Percentiles rank a stretch among this genome's conserved stretches.
phyloP scores from a whole-genome alignment of 2,329 filamentous ascomycete genomes.

The Penicillium nordicum region DNA sequence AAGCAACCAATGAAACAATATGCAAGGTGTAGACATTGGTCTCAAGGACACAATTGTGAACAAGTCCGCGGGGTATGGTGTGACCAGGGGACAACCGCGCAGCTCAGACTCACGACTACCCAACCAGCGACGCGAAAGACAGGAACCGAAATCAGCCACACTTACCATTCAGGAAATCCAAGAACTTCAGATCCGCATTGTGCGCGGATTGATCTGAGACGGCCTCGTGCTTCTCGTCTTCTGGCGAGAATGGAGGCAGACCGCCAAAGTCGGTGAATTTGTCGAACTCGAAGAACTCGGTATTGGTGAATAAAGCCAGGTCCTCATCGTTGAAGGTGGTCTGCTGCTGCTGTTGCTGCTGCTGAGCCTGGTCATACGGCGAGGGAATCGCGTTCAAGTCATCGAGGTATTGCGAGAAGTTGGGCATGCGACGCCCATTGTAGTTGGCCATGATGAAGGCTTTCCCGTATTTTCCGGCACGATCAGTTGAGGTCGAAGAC shows the following conservation, averaged over 20 bases:
- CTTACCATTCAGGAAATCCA: slow-evolving; percentile 44
- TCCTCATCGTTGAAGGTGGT: slow-evolving; percentile 66
- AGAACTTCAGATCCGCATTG: slow-evolving; percentile 37
- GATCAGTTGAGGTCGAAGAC: slow-evolving; percentile 1
- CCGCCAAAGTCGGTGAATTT: slow-evolving; percentile 32
- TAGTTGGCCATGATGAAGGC: slow-evolving; percentile 63
- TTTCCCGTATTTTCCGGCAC: neutral
- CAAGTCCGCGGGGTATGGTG: slow-evolving; percentile 5
- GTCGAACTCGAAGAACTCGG: slow-evolving; percentile 78
- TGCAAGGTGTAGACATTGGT: slow-evolving; percentile 9
- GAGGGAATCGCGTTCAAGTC: slow-evolving; percentile 72
- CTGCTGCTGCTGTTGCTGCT: slow-evolving; percentile 55
- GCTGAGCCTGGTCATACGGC: slow-evolving; percentile 59
- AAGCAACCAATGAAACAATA: slow-evolving; percentile 4
- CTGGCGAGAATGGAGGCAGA: slow-evolving; percentile 34
- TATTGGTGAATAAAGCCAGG: slow-evolving; percentile 75
- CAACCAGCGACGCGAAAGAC: slow-evolving; percentile 15
- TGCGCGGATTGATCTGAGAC: slow-evolving; percentile 21
- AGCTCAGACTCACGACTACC: slow-evolving; percentile 7
- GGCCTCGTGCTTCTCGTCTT: slow-evolving; percentile 28
- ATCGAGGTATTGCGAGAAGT: slow-evolving; percentile 85
- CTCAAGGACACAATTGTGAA: slow-evolving; percentile 3
- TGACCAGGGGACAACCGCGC: slow-evolving; percentile 11
- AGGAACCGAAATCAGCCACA: slow-evolving; percentile 11
- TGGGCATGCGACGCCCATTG: slow-evolving; percentile 73